Percentiles rank a stretch among this genome's conserved stretches.
These are phyloP conservation scores for Zygnema circumcarinatum DNA, from an alignment of 139 green algal species.

Conservation along the genomic window DNA sequence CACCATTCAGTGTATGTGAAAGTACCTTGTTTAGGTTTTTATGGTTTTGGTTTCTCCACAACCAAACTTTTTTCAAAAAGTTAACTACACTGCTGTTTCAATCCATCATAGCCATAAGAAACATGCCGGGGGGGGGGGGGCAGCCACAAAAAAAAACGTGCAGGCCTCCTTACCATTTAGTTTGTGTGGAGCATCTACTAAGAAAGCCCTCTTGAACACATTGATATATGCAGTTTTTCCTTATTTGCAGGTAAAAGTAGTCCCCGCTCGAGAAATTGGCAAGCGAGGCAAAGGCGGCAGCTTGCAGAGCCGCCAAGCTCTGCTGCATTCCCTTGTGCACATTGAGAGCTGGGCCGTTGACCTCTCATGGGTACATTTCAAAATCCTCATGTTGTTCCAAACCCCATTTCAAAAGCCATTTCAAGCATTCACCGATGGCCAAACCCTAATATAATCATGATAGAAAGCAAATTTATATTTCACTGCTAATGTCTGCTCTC, in stretches of 20 bases:
- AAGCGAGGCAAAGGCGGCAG: conserved; percentile 48
- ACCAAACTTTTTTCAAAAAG: too few relatives aligned
- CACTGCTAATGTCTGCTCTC: not conserved
- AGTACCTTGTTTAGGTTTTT: too few relatives aligned
- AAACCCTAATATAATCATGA: not conserved
- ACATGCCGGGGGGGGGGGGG: too few relatives aligned
- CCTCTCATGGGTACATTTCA: conserved; percentile 56
- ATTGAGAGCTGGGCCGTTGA: conserved; percentile 65
- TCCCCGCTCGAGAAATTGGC: conserved; percentile 19
- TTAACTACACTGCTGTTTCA: too few relatives aligned
- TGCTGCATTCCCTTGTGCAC: conserved; percentile 62
- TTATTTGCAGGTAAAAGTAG: conserved; percentile 42
- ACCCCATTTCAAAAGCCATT: conserved; percentile 20
- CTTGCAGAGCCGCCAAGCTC: conserved; percentile 43
- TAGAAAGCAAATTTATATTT: not conserved
- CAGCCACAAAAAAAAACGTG: too few relatives aligned
- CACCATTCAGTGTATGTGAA: too few relatives aligned
- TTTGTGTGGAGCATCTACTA: too few relatives aligned
- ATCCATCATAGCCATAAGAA: too few relatives aligned
- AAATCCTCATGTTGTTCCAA: not conserved
- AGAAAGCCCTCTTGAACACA: too few relatives aligned
- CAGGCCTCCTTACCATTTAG: too few relatives aligned
- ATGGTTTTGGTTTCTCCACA: too few relatives aligned
- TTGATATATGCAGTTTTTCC: too few relatives aligned
- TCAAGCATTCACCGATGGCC: conserved; percentile 3